A percentile compares a stretch with the other conserved stretches of the same genome.
These are phyloP conservation scores for Ophiostoma sp. DNA, from an alignment of 2,329 filamentous ascomycete species.

Conservation along the genomic window DNA sequence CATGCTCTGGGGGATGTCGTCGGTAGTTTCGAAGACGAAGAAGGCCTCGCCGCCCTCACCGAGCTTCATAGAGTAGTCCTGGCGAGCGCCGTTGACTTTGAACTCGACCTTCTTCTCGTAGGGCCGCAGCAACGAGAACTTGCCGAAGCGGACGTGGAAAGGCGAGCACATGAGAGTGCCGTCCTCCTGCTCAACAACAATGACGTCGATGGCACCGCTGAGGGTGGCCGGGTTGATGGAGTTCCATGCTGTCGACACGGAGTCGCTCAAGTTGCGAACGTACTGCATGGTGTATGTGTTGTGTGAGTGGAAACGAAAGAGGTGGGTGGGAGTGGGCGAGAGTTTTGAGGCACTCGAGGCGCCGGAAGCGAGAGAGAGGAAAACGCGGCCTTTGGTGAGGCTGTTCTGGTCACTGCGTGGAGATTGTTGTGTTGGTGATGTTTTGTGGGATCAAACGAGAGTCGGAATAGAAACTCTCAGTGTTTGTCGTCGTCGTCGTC, in stretches of 20 bases:
- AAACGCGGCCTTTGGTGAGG: not conserved
- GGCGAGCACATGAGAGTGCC: conserved; percentile 87
- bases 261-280: conserved; percentile 91
- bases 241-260: conserved; percentile 98
- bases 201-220: conserved; percentile 97
- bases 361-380: not conserved
- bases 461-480: not conserved
- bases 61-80: conserved; percentile 96
- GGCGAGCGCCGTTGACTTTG: conserved; percentile 85
- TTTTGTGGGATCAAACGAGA: not conserved
- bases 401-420: not conserved
- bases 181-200: conserved; percentile 95
- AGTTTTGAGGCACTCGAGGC: not conserved
- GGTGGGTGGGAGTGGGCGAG: not conserved
- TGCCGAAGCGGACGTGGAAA: conserved; percentile 98
- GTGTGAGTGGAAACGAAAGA: not conserved
- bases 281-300: conserved; percentile 74
- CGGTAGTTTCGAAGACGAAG: conserved; percentile 95
- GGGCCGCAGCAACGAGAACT: conserved; percentile 91
- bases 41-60: conserved; percentile 97
- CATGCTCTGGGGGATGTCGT: conserved; percentile 85
- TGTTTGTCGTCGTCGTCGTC: not conserved
- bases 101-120: conserved; percentile 99
- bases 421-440: not conserved
- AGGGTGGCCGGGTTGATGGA: conserved; percentile 97